Percentiles rank a stretch among this genome's conserved stretches.
These are phyloP conservation scores for Ophiorrhiza pumila DNA, from an alignment of 257 asterid genomes.

Conservation along the genomic window DNA sequence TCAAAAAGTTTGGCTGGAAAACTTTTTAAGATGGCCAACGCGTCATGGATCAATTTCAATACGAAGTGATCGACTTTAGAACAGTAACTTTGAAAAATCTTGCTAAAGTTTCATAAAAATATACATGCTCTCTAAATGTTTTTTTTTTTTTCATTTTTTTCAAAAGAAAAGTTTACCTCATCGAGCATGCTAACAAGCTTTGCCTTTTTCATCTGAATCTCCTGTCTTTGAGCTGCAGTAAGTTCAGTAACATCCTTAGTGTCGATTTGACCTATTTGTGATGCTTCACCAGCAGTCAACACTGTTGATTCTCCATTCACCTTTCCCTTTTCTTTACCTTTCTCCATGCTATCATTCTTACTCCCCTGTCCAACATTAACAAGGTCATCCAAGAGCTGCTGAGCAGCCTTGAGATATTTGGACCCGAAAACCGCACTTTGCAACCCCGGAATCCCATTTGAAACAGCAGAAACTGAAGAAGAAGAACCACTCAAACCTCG, in stretches of 20 bases:
- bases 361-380: constrained; percentile 40
- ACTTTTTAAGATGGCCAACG: background rate
- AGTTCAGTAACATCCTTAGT: constrained; percentile 31
- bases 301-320: constrained; percentile 22
- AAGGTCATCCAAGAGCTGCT: constrained; percentile 64
- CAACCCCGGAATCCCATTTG: constrained; percentile 27
- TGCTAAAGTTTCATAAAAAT: background rate
- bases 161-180: constrained; percentile 43
- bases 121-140: too few species aligned
- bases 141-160: too few species aligned
- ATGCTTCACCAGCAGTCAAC: background rate
- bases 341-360: background rate
- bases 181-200: constrained; percentile 66
- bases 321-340: constrained; percentile 29
- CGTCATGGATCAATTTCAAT: background rate
- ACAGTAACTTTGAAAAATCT: background rate
- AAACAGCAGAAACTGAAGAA: constrained; percentile 25
- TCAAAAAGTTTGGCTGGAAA: background rate
- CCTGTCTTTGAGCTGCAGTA: constrained; percentile 64
- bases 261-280: constrained; percentile 18
- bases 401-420: constrained; percentile 60
- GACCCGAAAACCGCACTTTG: constrained; percentile 48
- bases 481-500: constrained; percentile 26
- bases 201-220: constrained; percentile 75
- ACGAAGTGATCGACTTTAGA: background rate